phyloP scores from a whole-genome alignment of 495 filamentous ascomycete genomes.

The Aspergillus ostianus region DNA sequence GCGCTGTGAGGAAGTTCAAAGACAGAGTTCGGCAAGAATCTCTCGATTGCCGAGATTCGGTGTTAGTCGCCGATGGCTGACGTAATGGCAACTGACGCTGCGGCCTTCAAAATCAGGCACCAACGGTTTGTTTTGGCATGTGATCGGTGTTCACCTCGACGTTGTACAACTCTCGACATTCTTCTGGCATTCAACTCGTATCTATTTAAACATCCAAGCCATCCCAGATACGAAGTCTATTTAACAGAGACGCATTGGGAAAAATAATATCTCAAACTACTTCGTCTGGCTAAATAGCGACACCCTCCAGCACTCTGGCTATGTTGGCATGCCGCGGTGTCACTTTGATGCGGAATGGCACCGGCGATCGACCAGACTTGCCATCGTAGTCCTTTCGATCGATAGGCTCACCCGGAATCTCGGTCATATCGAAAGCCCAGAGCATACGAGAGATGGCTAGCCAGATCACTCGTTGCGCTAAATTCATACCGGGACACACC shows the following conservation, averaged over 20 bases:
- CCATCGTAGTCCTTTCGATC: neutral
- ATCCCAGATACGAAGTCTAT: neutral
- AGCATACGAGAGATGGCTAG: neutral
- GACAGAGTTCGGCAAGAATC: neutral
- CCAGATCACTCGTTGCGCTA: neutral
- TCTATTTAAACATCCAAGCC: neutral
- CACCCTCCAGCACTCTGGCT: neutral
- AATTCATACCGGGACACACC: neutral
- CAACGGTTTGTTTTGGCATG: neutral
- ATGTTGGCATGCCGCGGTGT: neutral
- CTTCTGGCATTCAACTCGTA: neutral
- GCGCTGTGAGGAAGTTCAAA: neutral
- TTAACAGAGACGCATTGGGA: neutral
- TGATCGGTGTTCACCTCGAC: neutral
- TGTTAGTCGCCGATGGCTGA: neutral
- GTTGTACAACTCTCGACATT: neutral
- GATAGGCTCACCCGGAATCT: neutral
- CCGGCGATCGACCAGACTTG: neutral
- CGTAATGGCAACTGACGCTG: neutral
- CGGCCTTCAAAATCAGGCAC: neutral
- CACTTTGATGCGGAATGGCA: neutral
- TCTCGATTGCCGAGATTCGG: neutral
- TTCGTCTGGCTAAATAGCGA: neutral
- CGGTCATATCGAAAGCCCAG: neutral
- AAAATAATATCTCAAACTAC: neutral